Percentiles rank a stretch among this genome's conserved stretches.
Conservation (phyloP, 2,329 filamentous ascomycete species). For the Colletotrichum incanum region DNA sequence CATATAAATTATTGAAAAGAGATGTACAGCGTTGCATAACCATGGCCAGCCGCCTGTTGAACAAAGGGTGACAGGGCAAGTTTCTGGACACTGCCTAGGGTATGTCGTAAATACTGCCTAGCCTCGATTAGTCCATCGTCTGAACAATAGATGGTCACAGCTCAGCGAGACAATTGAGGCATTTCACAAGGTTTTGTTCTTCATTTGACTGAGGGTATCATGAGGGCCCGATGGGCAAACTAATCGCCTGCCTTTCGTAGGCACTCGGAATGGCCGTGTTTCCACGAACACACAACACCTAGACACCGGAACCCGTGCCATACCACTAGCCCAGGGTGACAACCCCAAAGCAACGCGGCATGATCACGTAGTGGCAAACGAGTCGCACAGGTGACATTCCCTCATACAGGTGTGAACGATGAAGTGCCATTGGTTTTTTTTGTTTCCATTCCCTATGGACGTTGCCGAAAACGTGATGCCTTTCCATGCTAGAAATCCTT, state of each 20-base stretch:
- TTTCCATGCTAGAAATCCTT: slow-evolving; percentile 45
- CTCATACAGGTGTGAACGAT: slow-evolving; percentile 27
- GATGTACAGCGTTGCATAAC: background rate
- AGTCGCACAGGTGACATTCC: slow-evolving; percentile 30
- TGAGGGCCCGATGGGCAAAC: slow-evolving; percentile 35
- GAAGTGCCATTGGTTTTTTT: slow-evolving; percentile 43
- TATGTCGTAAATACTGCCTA: background rate
- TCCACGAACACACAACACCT: slow-evolving; percentile 34
- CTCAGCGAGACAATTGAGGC: background rate
- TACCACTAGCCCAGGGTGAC: slow-evolving; percentile 8
- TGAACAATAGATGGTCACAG: background rate
- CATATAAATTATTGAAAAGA: background rate
- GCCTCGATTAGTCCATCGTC: background rate
- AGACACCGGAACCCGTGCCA: slow-evolving; percentile 29
- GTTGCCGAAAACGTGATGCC: slow-evolving; percentile 45
- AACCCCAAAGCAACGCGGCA: slow-evolving; percentile 14
- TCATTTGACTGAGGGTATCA: slow-evolving; percentile 41
- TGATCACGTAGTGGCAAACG: slow-evolving; percentile 15
- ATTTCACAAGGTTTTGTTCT: slow-evolving; percentile 29
- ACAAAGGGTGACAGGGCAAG: background rate
- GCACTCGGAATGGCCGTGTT: slow-evolving; percentile 20
- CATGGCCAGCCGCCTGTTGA: no score
- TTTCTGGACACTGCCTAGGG: background rate
- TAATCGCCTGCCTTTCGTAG: slow-evolving; percentile 30
- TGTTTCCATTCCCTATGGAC: slow-evolving; percentile 46